Conservation (phyloP, 768 basidiomycete species). For the Tricholoma matsutake region DNA sequence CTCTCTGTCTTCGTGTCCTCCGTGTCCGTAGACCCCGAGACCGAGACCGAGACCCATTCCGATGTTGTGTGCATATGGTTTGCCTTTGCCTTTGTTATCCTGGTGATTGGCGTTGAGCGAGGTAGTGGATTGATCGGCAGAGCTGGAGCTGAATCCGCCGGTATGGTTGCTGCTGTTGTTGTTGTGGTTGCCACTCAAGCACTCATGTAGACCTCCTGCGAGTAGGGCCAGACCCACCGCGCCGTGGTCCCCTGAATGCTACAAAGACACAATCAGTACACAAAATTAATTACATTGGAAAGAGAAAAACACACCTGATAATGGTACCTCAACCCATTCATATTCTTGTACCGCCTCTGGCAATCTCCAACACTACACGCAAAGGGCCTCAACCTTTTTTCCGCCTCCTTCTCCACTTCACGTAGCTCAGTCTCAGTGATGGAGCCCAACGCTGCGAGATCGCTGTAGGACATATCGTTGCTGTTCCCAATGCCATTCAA, state of each 20-base stretch:
- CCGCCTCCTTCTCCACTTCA: conserved; percentile 81
- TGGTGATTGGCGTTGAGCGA: conserved; percentile 5
- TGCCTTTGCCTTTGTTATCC: conserved; percentile 12
- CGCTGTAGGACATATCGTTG: conserved; percentile 25
- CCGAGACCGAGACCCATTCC: background rate
- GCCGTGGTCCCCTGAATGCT: conserved; percentile 92
- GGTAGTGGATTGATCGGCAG: conserved; percentile 12
- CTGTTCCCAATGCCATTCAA: conserved; percentile 9
- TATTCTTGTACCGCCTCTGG: conserved; percentile 92
- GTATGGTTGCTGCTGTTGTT: background rate
- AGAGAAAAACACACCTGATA: conserved; percentile 50
- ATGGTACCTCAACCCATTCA: conserved; percentile 96
- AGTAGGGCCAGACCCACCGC: conserved; percentile 82
- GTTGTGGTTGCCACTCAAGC: conserved; percentile 19
- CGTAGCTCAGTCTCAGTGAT: conserved; percentile 62
- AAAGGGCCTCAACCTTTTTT: conserved; percentile 78
- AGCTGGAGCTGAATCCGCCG: background rate
- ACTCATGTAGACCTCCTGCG: conserved; percentile 64
- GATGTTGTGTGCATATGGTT: background rate
- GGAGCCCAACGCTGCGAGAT: conserved; percentile 32
- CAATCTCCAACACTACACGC: conserved; percentile 89
- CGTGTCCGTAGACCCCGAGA: conserved; percentile 1
- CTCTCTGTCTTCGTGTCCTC: conserved; percentile 11
- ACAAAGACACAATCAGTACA: background rate
- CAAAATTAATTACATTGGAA: background rate